Conservation (phyloP, 169 alveolate genomes). For the Babesia bovis region DNA sequence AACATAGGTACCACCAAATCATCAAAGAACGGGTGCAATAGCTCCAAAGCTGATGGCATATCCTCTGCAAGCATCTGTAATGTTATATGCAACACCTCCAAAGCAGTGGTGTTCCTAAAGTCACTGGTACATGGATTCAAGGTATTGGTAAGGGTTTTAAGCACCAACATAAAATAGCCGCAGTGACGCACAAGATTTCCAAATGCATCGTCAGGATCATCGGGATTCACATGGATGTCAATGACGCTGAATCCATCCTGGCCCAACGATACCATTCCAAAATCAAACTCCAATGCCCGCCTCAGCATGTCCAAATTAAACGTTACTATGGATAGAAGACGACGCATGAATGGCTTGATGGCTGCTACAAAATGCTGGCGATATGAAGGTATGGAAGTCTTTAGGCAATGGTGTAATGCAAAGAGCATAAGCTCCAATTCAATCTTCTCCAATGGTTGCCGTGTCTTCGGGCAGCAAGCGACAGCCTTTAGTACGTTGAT, state of each 20-base stretch:
- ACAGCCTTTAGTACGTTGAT: conserved; percentile 25
- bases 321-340: conserved; percentile 10
- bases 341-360: conserved; percentile 29
- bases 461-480: conserved; percentile 24
- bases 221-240: neutral
- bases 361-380: conserved; percentile 45
- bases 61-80: conserved; percentile 14
- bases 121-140: conserved; percentile 44
- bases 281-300: neutral
- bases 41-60: neutral
- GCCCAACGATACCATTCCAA: neutral
- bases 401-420: conserved; percentile 35
- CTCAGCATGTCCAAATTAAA: neutral
- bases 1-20: conserved; percentile 7
- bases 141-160: conserved; percentile 15
- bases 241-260: neutral
- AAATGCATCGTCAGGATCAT: neutral
- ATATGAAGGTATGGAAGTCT: conserved; percentile 36
- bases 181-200: conserved; percentile 10
- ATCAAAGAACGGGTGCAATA: neutral
- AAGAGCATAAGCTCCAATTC: conserved; percentile 32
- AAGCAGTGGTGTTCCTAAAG: conserved; percentile 38
- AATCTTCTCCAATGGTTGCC: conserved; percentile 2
- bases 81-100: conserved; percentile 19
- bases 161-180: neutral